phyloP scores from a whole-genome alignment of 1,139 yeast genomes.

The Suhomyces bolitotheri region DNA sequence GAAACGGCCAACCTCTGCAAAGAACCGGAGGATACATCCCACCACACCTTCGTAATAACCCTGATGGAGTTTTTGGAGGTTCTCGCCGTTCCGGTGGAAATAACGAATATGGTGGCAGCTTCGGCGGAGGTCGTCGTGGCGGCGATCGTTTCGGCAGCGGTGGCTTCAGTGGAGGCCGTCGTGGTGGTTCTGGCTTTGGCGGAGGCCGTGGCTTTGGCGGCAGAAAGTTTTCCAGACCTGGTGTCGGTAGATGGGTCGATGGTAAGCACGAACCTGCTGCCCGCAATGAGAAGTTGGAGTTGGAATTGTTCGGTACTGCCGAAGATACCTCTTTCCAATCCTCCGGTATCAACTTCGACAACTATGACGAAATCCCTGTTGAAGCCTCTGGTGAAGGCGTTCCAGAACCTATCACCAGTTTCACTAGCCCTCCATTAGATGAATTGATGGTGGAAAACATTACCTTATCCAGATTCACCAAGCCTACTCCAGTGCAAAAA shows the following conservation, averaged over 20 bases:
- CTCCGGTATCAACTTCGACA: slow-evolving; percentile 97
- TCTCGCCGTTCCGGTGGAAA: slow-evolving; percentile 23
- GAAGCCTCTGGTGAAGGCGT: slow-evolving; percentile 96
- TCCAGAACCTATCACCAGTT: slow-evolving; percentile 88
- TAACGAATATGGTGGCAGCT: slow-evolving; percentile 22
- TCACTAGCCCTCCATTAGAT: slow-evolving; percentile 93
- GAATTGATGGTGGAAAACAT: slow-evolving; percentile 84
- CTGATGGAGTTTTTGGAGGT: slow-evolving; percentile 16
- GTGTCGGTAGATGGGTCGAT: slow-evolving; percentile 76
- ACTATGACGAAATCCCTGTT: slow-evolving; percentile 97
- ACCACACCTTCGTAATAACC: slow-evolving; percentile 57
- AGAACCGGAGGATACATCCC: slow-evolving; percentile 52
- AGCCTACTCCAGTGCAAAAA: slow-evolving; percentile 98
- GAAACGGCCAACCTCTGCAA: slow-evolving; percentile 13
- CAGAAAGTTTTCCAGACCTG: slow-evolving; percentile 34
- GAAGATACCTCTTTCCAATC: slow-evolving; percentile 85
- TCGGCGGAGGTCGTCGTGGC: slow-evolving; percentile 19
- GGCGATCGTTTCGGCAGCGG: slow-evolving; percentile 11
- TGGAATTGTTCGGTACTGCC: slow-evolving; percentile 81
- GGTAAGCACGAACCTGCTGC: slow-evolving; percentile 89
- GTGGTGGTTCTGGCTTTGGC: slow-evolving; percentile 27
- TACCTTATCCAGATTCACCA: slow-evolving; percentile 81
- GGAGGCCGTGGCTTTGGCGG: slow-evolving; percentile 34
- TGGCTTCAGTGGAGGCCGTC: slow-evolving; percentile 16
- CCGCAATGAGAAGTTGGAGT: slow-evolving; percentile 67